Evolutionary conservation across 129 eudicot genomes (phyloP), one percentile per base, ranked within the genome.

Genomic region (Lactuca sativa): DNA sequence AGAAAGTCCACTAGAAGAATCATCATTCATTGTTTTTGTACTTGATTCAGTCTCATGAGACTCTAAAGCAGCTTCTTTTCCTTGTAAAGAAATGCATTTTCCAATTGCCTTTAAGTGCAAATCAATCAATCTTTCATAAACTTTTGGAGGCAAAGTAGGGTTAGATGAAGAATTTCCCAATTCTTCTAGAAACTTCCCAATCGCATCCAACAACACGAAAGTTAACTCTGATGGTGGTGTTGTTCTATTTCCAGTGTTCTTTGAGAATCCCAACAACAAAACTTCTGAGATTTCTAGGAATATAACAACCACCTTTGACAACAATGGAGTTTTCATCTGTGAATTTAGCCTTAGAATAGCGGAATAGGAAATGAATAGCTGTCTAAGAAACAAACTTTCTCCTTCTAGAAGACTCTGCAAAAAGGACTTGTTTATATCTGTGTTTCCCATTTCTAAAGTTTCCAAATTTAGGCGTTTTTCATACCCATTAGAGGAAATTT

Each of bases 71-170:
- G 95, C 97, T 75, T 71, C 64, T 74, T 90, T 93, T 41, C 88
- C 89, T 74, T 89, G 97, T 67, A 93, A 83, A 10, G 85, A 80
- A 43, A 90, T 93, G 83, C 99, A 93, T 77, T 85, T 90, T 67
- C 99, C 99, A 15, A 93, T 78, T 33, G 89, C 92, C 73, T 64
- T 80, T 62, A 87, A 70, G 75, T 93, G 95, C 59, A 93, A 80
- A 69, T 79, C 80, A 56, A 90, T 79, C 31, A 89, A 76, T 78
- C 77, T 76, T 64, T 47, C 74, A 67, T 79, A 90, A 49, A 85
- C 44, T 17, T 82, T 34, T 68, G 73, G 17, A 43, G 99, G 74
- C 59, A 74, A 71, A 16, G 62, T 65, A 48, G 84, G 77, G 63
- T 81, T 77, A 7, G 80, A 48, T 16, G 53, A 56, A 57, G 75